phyloP scores from a whole-genome alignment of 768 basidiomycete genomes.

The Coprinopsis marcescibilis region DNA sequence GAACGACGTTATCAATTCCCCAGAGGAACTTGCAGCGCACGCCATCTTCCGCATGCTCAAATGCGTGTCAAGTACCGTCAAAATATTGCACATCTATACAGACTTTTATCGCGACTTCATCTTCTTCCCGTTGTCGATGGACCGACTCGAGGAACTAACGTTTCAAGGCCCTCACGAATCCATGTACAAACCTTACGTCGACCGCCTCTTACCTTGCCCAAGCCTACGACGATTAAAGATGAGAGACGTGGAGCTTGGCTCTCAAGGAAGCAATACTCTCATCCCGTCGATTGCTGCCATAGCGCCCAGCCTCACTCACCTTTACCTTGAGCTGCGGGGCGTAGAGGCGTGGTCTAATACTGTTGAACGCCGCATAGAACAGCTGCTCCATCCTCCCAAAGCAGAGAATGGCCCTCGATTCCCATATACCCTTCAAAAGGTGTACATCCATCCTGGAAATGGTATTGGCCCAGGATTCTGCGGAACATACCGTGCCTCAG shows the following conservation, averaged over 20 bases:
- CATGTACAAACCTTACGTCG: conserved; percentile 9
- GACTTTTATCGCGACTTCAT: conserved; percentile 10
- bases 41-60: conserved; percentile 11
- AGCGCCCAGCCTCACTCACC: conserved; percentile 12
- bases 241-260: conserved; percentile 7
- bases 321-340: too few relatives aligned
- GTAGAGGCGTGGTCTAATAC: not conserved
- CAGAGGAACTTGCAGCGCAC: conserved; percentile 3
- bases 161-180: conserved; percentile 12
- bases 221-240: conserved; percentile 11
- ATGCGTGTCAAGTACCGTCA: conserved; percentile 9
- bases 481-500: conserved; percentile 6
- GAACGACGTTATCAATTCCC: conserved; percentile 1
- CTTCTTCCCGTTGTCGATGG: conserved; percentile 11
- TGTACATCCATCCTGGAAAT: conserved; percentile 13
- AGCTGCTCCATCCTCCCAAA: conserved; percentile 7
- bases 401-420: conserved; percentile 1
- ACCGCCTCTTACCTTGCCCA: conserved; percentile 7
- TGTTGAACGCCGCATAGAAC: conserved; percentile 4
- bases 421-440: conserved; percentile 8
- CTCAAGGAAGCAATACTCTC: conserved; percentile 8
- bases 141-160: conserved; percentile 11
- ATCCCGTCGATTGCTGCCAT: conserved; percentile 7
- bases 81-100: conserved; percentile 9
- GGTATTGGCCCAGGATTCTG: not conserved